Conservation (phyloP, 495 filamentous ascomycete species). For the Podospora tetraspora region DNA sequence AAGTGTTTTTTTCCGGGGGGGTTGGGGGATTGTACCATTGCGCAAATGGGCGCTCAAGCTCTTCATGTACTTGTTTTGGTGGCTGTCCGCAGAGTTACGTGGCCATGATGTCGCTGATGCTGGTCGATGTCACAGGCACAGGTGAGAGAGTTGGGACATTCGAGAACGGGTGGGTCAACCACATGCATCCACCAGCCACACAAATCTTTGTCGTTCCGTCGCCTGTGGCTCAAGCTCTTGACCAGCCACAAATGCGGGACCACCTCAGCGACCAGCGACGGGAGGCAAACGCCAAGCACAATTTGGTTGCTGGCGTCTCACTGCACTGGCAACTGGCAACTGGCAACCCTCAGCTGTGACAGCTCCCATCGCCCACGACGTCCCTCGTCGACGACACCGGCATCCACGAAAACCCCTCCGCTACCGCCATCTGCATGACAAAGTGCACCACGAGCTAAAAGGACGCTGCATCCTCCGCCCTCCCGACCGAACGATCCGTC, state of each 20-base stretch:
- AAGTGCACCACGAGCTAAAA: not conserved
- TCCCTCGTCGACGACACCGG: not conserved
- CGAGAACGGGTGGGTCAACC: not conserved
- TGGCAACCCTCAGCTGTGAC: not conserved
- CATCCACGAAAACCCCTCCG: not conserved
- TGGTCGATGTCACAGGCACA: not conserved
- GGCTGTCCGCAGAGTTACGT: not conserved
- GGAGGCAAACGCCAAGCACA: constrained; percentile 8
- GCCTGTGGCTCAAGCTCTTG: constrained; percentile 22
- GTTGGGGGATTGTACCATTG: not conserved
- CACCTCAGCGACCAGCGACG: not conserved
- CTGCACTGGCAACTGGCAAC: not conserved
- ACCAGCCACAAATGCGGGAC: constrained; percentile 18
- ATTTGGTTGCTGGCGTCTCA: constrained; percentile 7
- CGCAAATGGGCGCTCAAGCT: not conserved
- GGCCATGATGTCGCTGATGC: not conserved
- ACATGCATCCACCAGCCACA: not conserved
- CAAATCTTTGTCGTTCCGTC: not conserved
- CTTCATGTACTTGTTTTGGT: not conserved
- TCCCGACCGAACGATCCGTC: not conserved
- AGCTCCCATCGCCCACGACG: not conserved
- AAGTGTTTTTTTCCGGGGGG: not conserved
- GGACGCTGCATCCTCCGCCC: not conserved
- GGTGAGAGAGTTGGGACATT: not conserved
- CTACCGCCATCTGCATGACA: not conserved